phyloP scores from a whole-genome alignment of 2,329 filamentous ascomycete species.

The Ascocoryne sarcoides region DNA sequence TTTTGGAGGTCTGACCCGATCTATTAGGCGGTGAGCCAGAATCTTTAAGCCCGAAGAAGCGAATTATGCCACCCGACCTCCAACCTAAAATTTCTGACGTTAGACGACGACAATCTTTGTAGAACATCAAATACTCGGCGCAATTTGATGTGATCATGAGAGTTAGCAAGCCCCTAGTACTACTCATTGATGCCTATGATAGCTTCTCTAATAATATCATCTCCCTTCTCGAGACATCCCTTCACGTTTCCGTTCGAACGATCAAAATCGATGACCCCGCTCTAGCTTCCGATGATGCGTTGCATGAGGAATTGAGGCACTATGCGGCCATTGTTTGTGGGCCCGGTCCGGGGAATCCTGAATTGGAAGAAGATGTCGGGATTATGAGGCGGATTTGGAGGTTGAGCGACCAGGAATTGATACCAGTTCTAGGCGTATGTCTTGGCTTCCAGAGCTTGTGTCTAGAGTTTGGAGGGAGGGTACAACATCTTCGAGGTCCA shows the following conservation, averaged over 20 bases:
- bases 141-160: conserved; percentile 19
- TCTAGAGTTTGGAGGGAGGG: conserved; percentile 46
- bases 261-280: conserved; percentile 62
- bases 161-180: conserved; percentile 39
- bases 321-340: conserved; percentile 87
- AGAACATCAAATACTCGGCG: neutral
- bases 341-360: conserved; percentile 79
- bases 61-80: too few species aligned
- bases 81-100: neutral
- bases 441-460: conserved; percentile 62
- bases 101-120: neutral
- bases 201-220: conserved; percentile 96
- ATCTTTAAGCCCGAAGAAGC: too few species aligned
- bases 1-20: too few species aligned
- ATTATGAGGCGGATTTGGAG: conserved; percentile 70
- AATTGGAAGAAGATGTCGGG: conserved; percentile 66
- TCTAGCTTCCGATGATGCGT: conserved; percentile 35
- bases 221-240: conserved; percentile 62
- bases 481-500: conserved; percentile 44
- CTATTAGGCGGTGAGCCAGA: too few species aligned
- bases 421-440: conserved; percentile 75
- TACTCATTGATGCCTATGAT: conserved; percentile 94
- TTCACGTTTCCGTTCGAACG: conserved; percentile 59
- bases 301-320: conserved; percentile 42
- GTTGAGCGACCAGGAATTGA: conserved; percentile 44